A percentile compares a stretch with the other conserved stretches of the same genome.
These are phyloP conservation scores for Umbilicus rupestris DNA, from an alignment of 164 flowering plant genomes.

Conservation along the genomic window DNA sequence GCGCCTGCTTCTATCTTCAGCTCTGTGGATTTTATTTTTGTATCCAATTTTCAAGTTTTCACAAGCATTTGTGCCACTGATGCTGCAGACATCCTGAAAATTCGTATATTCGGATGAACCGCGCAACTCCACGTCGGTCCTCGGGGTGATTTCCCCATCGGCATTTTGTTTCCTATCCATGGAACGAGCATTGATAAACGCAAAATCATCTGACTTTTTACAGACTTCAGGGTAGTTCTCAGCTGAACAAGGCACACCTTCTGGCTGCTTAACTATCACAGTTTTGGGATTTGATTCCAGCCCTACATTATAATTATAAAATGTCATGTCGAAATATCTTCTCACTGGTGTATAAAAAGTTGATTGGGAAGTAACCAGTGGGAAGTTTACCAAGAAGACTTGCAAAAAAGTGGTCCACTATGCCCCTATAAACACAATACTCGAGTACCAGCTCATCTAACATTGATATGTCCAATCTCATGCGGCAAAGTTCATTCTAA, in stretches of 20 bases:
- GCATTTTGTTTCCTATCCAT: constrained; percentile 27
- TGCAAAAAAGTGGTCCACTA: constrained; percentile 48
- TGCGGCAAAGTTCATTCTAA: constrained; percentile 92
- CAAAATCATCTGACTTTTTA: constrained; percentile 45
- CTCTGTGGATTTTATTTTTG: constrained; percentile 37
- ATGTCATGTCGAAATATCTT: neutral
- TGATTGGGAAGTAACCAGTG: neutral
- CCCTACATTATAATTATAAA: constrained; percentile 10
- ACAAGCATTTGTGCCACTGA: constrained; percentile 44
- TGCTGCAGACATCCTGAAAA: constrained; percentile 70
- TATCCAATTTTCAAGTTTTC: constrained; percentile 28
- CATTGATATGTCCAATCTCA: constrained; percentile 55
- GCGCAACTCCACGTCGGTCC: constrained; percentile 47
- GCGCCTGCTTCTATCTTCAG: constrained; percentile 58
- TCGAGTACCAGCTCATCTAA: constrained; percentile 94
- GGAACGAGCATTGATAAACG: constrained; percentile 24
- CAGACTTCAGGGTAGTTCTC: constrained; percentile 20
- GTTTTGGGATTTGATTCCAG: constrained; percentile 19
- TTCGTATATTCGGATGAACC: constrained; percentile 33
- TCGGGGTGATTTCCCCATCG: constrained; percentile 24
- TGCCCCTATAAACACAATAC: constrained; percentile 91
- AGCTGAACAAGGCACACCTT: constrained; percentile 30
- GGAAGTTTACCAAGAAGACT: constrained; percentile 26
- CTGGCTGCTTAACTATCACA: constrained; percentile 22
- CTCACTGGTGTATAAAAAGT: neutral